A percentile compares a stretch with the other conserved stretches of the same genome.
Evolutionary conservation across 805 yeast species (phyloP).

Genomic region (Osmozyma mogii): DNA sequence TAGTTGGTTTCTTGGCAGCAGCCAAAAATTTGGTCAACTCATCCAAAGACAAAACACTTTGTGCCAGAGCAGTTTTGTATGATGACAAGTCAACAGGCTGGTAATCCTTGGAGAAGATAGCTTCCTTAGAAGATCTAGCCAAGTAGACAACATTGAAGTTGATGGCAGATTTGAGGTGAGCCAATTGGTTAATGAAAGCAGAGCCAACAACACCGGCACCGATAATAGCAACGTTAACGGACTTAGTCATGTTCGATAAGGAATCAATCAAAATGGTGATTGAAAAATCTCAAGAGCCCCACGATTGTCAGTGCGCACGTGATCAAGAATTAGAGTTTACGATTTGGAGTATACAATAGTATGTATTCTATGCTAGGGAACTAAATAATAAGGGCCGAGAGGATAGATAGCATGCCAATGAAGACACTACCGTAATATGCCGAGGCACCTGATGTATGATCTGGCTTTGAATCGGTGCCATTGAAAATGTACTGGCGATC

Average conservation of each 20-base stretch:
- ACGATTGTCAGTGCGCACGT: constrained; percentile 2
- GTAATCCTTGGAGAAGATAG: constrained; percentile 63
- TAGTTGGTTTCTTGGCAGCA: constrained; percentile 64
- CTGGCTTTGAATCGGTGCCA: constrained; percentile 25
- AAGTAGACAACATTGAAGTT: constrained; percentile 72
- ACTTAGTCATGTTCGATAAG: constrained; percentile 15
- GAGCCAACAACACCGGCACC: constrained; percentile 96
- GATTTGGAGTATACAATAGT: too few relatives aligned
- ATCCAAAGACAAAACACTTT: constrained; percentile 45
- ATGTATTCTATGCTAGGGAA: too few relatives aligned
- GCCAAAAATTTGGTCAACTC: constrained; percentile 57
- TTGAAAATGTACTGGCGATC: constrained; percentile 22
- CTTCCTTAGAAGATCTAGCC: constrained; percentile 62
- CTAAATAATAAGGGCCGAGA: too few relatives aligned
- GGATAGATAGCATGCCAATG: too few relatives aligned
- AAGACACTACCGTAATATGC: too few relatives aligned
- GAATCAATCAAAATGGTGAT: neutral
- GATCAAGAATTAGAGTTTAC: too few relatives aligned
- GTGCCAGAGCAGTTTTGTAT: constrained; percentile 44
- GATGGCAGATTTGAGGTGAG: constrained; percentile 50
- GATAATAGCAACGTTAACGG: constrained; percentile 38
- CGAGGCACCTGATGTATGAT: too few relatives aligned
- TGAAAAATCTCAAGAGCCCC: neutral
- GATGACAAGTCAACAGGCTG: constrained; percentile 56
- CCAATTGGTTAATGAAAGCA: constrained; percentile 78